Conservation (phyloP, 164 flowering plant genomes). For the Liriodendron chinense region DNA sequence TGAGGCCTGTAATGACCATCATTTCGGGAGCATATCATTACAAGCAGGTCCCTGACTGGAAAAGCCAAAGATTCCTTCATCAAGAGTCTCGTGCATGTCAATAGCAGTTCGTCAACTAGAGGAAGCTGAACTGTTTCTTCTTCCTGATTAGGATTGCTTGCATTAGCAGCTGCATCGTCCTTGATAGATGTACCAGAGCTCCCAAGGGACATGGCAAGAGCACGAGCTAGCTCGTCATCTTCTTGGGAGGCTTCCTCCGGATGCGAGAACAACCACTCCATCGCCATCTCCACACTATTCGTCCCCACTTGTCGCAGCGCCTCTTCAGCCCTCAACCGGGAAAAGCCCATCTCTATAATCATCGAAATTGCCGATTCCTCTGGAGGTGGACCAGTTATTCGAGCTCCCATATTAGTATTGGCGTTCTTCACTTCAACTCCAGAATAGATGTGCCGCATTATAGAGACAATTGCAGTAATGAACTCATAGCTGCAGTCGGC, state of each 20-base stretch:
- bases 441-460: conserved; percentile 70
- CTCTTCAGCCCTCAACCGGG: conserved; percentile 92
- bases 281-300: conserved; percentile 96
- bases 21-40: conserved; percentile 82
- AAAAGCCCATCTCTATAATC: conserved; percentile 97
- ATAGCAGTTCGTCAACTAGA: conserved; percentile 75
- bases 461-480: conserved; percentile 62
- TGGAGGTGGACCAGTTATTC: conserved; percentile 80
- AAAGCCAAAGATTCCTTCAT: conserved; percentile 79
- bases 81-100: conserved; percentile 71
- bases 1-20: conserved; percentile 72
- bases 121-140: conserved; percentile 75
- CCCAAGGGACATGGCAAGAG: conserved; percentile 97
- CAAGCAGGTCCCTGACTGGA: conserved; percentile 85
- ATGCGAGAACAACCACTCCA: conserved; percentile 98
- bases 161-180: conserved; percentile 54
- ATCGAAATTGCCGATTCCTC: conserved; percentile 82
- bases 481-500: conserved; percentile 80
- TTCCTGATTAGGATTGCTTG: conserved; percentile 45
- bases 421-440: conserved; percentile 89
- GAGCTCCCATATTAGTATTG: conserved; percentile 42
- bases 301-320: conserved; percentile 95
- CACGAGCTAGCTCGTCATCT: conserved; percentile 99
- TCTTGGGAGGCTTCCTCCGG: conserved; percentile 83
- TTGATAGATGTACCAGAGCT: conserved; percentile 58